phyloP scores from a whole-genome alignment of 2,329 filamentous ascomycete genomes.

The Hypoxylon sp. region DNA sequence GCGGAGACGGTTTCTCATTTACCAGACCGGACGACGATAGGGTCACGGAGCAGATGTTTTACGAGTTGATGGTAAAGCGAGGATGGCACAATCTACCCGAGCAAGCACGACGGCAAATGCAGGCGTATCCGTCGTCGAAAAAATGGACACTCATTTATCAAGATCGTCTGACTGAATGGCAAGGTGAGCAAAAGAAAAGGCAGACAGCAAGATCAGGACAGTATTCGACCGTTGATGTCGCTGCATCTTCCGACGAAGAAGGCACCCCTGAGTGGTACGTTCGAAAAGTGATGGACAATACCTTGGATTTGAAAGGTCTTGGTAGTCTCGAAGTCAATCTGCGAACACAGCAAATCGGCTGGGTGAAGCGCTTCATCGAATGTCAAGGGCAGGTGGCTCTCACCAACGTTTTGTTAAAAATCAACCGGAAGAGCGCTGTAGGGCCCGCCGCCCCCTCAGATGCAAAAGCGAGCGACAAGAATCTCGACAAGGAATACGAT shows the following conservation, averaged over 20 bases:
- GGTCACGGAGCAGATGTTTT: slow-evolving; percentile 90
- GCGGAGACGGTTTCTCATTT: slow-evolving; percentile 71
- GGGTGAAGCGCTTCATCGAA: slow-evolving; percentile 97
- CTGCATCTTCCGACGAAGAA: slow-evolving; percentile 89
- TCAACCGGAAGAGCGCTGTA: slow-evolving; percentile 87
- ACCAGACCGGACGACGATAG: slow-evolving; percentile 84
- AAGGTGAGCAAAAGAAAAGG: slow-evolving; percentile 92
- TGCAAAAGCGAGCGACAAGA: slow-evolving; percentile 76
- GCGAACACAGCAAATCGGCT: slow-evolving; percentile 95
- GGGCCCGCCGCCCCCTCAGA: slow-evolving; percentile 77
- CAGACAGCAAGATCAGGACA: slow-evolving; percentile 80
- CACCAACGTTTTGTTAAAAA: slow-evolving; percentile 92
- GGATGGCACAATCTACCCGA: slow-evolving; percentile 98
- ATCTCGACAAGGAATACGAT: slow-evolving; percentile 93
- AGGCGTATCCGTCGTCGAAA: slow-evolving; percentile 92
- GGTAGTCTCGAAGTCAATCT: slow-evolving; percentile 95
- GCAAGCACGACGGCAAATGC: slow-evolving; percentile 94
- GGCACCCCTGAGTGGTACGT: slow-evolving; percentile 99
- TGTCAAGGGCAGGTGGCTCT: slow-evolving; percentile 97
- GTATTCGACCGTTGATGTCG: slow-evolving; percentile 77
- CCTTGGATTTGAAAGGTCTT: slow-evolving; percentile 90
- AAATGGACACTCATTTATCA: slow-evolving; percentile 99
- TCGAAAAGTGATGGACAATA: slow-evolving; percentile 95
- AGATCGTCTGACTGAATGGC: slow-evolving; percentile 92
- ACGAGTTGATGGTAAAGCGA: slow-evolving; percentile 95